Percentiles rank a stretch among this genome's conserved stretches.
These are phyloP conservation scores for Monilinia vaccinii-corymbosi DNA, from an alignment of 2,329 filamentous ascomycete species.

Conservation along the genomic window DNA sequence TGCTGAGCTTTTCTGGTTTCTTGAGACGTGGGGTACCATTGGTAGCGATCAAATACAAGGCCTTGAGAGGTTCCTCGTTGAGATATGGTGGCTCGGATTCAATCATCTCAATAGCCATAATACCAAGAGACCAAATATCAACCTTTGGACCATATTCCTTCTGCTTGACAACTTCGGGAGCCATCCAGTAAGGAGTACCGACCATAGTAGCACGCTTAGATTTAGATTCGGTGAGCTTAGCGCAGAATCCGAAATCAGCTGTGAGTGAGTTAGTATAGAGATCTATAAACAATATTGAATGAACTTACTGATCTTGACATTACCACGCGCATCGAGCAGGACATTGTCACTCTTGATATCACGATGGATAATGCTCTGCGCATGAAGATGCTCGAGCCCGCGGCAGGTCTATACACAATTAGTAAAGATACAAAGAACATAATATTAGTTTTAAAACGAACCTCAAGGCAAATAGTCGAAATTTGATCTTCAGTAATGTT, in stretches of 20 bases:
- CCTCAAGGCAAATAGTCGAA: slow-evolving; percentile 92
- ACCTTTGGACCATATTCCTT: slow-evolving; percentile 98
- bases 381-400: slow-evolving; percentile 87
- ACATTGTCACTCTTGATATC: slow-evolving; percentile 99
- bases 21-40: slow-evolving; percentile 94
- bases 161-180: slow-evolving; percentile 90
- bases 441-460: slow-evolving; percentile 36
- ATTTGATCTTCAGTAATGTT: slow-evolving; percentile 95
- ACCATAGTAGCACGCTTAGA: slow-evolving; percentile 99
- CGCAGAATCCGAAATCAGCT: slow-evolving; percentile 98
- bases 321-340: slow-evolving; percentile 82
- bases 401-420: slow-evolving; percentile 67
- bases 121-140: slow-evolving; percentile 96
- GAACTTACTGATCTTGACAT: slow-evolving; percentile 88
- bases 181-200: slow-evolving; percentile 99
- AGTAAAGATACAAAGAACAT: slow-evolving; percentile 9
- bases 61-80: slow-evolving; percentile 86
- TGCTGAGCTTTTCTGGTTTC: slow-evolving; percentile 96
- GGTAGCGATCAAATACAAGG: slow-evolving; percentile 91
- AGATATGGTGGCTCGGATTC: slow-evolving; percentile 96
- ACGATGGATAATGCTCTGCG: slow-evolving; percentile 93
- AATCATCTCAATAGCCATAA: slow-evolving; percentile 99
- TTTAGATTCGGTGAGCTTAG: slow-evolving; percentile 93
- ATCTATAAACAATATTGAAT: neutral
- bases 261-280: slow-evolving; percentile 27